Evolutionary conservation across 192 early-diverging fungal genomes (phyloP).

Genomic region (Backusella circina): DNA sequence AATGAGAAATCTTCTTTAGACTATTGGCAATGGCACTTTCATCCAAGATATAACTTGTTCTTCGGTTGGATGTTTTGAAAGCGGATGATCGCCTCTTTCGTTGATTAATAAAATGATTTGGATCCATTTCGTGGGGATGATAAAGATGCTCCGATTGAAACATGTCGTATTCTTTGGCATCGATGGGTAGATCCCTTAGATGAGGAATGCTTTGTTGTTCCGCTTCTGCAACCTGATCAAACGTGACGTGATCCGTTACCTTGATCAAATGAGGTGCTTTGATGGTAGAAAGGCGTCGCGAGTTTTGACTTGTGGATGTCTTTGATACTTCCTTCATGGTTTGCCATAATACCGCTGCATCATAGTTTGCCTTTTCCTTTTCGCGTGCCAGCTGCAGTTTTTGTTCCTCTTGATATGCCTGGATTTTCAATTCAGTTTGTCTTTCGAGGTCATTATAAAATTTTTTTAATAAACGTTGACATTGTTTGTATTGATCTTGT

Average conservation of each 20-base stretch:
- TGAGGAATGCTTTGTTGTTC: background rate
- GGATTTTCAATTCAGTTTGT: conserved; percentile 4
- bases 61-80: background rate
- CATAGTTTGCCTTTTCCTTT: conserved; percentile 7
- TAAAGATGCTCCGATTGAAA: background rate
- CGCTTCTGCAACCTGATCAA: background rate
- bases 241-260: background rate
- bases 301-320: background rate
- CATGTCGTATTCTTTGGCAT: background rate
- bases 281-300: background rate
- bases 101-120: background rate
- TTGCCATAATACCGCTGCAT: conserved; percentile 8
- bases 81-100: background rate
- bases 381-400: background rate
- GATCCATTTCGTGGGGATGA: background rate
- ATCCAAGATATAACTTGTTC: conserved; percentile 1
- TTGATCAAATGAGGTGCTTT: background rate
- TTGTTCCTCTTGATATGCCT: conserved; percentile 12
- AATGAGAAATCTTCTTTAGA: background rate
- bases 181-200: background rate
- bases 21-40: background rate
- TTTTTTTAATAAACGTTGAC: background rate
- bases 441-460: background rate
- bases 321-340: conserved; percentile 8
- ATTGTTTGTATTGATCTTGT: background rate